A percentile compares a stretch with the other conserved stretches of the same genome.
These are phyloP conservation scores for Cystoderma amianthinum DNA, from an alignment of 768 basidiomycete genomes.

Conservation along the genomic window DNA sequence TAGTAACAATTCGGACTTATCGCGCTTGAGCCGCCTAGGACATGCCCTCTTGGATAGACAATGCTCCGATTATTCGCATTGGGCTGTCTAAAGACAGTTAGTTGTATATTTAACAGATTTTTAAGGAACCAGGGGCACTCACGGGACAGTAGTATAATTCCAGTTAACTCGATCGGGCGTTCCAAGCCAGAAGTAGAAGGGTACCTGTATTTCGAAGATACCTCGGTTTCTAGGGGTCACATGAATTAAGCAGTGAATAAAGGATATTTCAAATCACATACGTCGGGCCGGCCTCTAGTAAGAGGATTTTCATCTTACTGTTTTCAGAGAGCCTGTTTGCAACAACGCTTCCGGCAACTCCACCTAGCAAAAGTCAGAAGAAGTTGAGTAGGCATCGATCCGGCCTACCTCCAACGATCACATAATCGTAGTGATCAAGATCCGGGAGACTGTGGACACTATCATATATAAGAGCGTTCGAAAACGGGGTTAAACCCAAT, in stretches of 20 bases:
- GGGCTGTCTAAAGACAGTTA: neutral
- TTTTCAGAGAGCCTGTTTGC: slow-evolving; percentile 27
- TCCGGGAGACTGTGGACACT: neutral
- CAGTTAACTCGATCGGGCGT: neutral
- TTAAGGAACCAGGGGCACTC: too few species aligned
- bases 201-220: neutral
- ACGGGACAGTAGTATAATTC: neutral
- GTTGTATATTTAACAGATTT: too few species aligned
- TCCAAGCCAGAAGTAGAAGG: neutral
- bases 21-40: slow-evolving; percentile 23
- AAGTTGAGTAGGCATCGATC: too few species aligned
- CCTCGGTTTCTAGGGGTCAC: neutral
- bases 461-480: neutral
- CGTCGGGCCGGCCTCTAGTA: slow-evolving; percentile 22
- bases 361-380: slow-evolving; percentile 9
- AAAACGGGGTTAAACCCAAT: neutral
- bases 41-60: slow-evolving; percentile 17
- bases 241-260: neutral
- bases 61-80: slow-evolving; percentile 13
- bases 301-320: slow-evolving; percentile 16
- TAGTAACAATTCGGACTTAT: slow-evolving; percentile 16
- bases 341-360: slow-evolving; percentile 23
- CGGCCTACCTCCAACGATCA: slow-evolving; percentile 4
- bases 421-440: neutral
- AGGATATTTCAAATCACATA: slow-evolving; percentile 5